phyloP scores from a whole-genome alignment of 1,284 basidiomycete species.

The Abortiporus biennis region DNA sequence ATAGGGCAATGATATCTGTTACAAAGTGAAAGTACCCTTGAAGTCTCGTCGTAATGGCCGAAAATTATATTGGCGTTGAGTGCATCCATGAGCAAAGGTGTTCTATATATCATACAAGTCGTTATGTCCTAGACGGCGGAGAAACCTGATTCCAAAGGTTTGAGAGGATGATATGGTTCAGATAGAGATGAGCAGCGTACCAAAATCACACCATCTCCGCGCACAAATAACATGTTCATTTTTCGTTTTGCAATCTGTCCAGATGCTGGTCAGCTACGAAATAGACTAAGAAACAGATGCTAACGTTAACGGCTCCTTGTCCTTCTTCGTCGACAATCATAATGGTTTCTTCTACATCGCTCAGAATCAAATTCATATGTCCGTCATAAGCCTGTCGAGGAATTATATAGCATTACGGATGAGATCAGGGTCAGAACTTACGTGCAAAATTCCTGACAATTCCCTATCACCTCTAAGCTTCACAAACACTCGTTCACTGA shows the following conservation, averaged over 20 bases:
- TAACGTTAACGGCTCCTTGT: conserved; percentile 58
- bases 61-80: conserved; percentile 29
- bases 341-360: conserved; percentile 95
- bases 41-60: too few relatives aligned
- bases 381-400: conserved; percentile 91
- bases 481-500: conserved; percentile 94
- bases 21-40: neutral
- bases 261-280: neutral
- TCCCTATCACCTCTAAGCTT: conserved; percentile 96
- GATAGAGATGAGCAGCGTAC: conserved; percentile 33
- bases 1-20: neutral
- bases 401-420: conserved; percentile 11
- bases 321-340: conserved; percentile 78
- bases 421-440: conserved; percentile 35
- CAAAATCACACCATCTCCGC: conserved; percentile 92
- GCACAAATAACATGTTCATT: conserved; percentile 97
- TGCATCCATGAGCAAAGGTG: neutral
- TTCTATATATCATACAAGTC: conserved; percentile 20
- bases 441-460: conserved; percentile 89
- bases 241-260: conserved; percentile 85
- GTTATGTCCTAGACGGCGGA: conserved; percentile 55
- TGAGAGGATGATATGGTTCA: conserved; percentile 6
- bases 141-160: conserved; percentile 48
- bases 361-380: conserved; percentile 98
- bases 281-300: neutral